A percentile compares a stretch with the other conserved stretches of the same genome.
These are phyloP conservation scores for Cystobasidium sp. DNA, from an alignment of 1,284 basidiomycete species.

Conservation along the genomic window DNA sequence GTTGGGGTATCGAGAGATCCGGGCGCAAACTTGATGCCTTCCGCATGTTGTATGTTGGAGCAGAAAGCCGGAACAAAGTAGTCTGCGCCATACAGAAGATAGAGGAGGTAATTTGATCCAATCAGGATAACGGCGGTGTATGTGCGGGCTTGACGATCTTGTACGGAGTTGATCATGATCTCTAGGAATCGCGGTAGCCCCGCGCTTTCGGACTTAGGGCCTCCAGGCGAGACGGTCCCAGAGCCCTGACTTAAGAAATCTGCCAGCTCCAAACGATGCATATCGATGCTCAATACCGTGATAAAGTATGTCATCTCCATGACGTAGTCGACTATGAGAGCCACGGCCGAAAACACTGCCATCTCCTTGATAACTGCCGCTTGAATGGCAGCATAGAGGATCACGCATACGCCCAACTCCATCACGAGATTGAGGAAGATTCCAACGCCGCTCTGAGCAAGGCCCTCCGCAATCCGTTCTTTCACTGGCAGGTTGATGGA, in stretches of 20 bases:
- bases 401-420: slow-evolving; percentile 76
- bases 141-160: slow-evolving; percentile 34
- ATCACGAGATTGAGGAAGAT: slow-evolving; percentile 89
- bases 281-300: slow-evolving; percentile 85
- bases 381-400: slow-evolving; percentile 57
- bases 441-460: slow-evolving; percentile 83
- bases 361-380: slow-evolving; percentile 79
- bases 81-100: slow-evolving; percentile 49
- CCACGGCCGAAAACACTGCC: slow-evolving; percentile 89
- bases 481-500: slow-evolving; percentile 88
- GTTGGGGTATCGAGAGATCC: slow-evolving; percentile 48
- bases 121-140: slow-evolving; percentile 37
- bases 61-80: slow-evolving; percentile 54
- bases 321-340: slow-evolving; percentile 94
- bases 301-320: slow-evolving; percentile 89
- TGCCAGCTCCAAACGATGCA: slow-evolving; percentile 84
- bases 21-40: slow-evolving; percentile 44
- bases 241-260: slow-evolving; percentile 64
- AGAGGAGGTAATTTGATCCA: slow-evolving; percentile 31
- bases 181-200: slow-evolving; percentile 3
- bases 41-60: slow-evolving; percentile 44
- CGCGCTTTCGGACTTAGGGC: not conserved
- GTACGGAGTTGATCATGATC: slow-evolving; percentile 19
- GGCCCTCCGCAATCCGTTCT: slow-evolving; percentile 84
- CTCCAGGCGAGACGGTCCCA: slow-evolving; percentile 6